Evolutionary conservation across 2,329 filamentous ascomycete genomes (phyloP), one percentile per base, ranked within the genome.

Genomic region (Hymenoscyphus linearis): DNA sequence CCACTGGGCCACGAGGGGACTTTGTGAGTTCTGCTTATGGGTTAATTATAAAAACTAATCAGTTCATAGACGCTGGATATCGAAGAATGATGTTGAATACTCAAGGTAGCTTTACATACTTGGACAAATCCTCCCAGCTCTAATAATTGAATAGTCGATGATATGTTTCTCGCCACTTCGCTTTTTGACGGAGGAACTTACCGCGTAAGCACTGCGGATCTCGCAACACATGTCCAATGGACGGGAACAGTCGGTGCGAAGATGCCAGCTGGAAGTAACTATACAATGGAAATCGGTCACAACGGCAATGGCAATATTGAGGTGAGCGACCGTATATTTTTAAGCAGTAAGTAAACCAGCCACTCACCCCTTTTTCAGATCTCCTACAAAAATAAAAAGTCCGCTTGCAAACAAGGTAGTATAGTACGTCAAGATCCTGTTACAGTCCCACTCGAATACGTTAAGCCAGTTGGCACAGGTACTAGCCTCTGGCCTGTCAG

Each of bases 81-180:
- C 44, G 67, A 47, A 40, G 66, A 36, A 50, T 58, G 70, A 59
- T 63, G 34, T 66, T 67, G 4, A 64, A 61, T 36, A 64, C 54
- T 5, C 61, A 66, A 59, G 66, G 63, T 63, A 63, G 0, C 14
- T 16, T 26, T 18, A 6, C 40, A 6, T 37, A 6, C 14, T 9
- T 3, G 4, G 4, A 18, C 12, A 5, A 16, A 10, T 47, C 6
- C 10, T 2, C 25, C 5, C 25, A 44, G 18, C 6, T 5, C 36
- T 27, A 50, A 37, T 14, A n/a, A 2, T 44, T 27, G 2, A 12
- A 14, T 25, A 60, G 79, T 86, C 22, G 84, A 86, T 66, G 84
- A 86, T 65, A 82, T 86, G 75, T 81, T 85, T 65, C 74, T 86
- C 12, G 73, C 75, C 47, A 77, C 78, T 2, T 74, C 74, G 3